Conservation (phyloP, 139 green algal genomes). For the Tetratostichococcus sp. region DNA sequence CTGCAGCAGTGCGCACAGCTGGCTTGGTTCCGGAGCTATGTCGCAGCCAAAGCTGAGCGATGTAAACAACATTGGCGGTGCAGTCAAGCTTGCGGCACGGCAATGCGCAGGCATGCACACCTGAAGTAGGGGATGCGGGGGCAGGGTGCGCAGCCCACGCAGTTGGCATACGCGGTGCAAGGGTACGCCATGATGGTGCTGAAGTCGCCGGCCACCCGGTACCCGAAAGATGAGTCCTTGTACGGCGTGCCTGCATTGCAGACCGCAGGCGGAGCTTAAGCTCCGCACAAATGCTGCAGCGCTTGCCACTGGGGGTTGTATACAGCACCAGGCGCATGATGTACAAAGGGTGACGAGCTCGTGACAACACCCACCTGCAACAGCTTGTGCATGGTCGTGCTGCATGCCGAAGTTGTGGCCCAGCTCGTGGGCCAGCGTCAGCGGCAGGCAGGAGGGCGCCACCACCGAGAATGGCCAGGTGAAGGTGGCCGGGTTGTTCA, state of each 20-base stretch:
- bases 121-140: not conserved
- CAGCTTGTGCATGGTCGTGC: not conserved
- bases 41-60: no score
- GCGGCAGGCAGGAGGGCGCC: not conserved
- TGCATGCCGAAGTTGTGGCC: not conserved
- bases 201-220: not conserved
- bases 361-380: no score
- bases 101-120: no score
- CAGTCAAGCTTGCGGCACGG: no score
- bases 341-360: no score
- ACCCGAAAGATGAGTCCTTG: not conserved
- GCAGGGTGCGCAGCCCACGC: not conserved
- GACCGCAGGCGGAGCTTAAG: no score
- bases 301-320: no score
- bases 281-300: no score
- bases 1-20: not conserved
- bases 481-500: not conserved
- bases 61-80: not conserved
- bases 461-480: not conserved
- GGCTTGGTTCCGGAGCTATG: no score
- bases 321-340: no score
- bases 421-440: not conserved
- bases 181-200: not conserved
- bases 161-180: not conserved
- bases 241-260: not conserved